phyloP scores from a whole-genome alignment of 2,329 filamentous ascomycete genomes.

The Sclerotinia trifoliorum region DNA sequence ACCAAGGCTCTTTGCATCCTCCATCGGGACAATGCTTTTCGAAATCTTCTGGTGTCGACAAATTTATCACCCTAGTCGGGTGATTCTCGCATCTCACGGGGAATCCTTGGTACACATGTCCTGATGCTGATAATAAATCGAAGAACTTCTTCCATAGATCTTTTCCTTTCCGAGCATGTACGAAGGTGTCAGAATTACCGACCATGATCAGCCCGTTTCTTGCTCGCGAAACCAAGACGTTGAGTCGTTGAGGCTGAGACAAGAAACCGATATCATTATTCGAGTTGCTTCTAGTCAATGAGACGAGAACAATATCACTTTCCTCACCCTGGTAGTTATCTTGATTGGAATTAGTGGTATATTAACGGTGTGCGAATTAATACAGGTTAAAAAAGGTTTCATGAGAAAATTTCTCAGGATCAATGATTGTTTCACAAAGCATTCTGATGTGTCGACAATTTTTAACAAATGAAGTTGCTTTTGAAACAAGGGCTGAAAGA shows the following conservation, averaged over 20 bases:
- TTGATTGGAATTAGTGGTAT: too few species aligned
- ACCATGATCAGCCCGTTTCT: conserved; percentile 66
- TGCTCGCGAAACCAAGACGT: conserved; percentile 68
- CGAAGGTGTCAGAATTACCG: conserved; percentile 67
- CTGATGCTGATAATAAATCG: conserved; percentile 50
- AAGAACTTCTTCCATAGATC: conserved; percentile 59
- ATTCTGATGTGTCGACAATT: too few species aligned
- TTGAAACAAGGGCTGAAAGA: too few species aligned
- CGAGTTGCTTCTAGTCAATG: conserved; percentile 65
- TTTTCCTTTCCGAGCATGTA: conserved; percentile 55
- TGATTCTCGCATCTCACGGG: conserved; percentile 61
- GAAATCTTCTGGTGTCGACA: conserved; percentile 58
- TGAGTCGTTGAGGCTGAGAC: conserved; percentile 61
- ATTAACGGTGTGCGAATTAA: too few species aligned
- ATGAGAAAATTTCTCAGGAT: too few species aligned
- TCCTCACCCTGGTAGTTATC: conserved; percentile 82
- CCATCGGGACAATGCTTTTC: conserved; percentile 64
- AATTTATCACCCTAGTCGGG: conserved; percentile 47
- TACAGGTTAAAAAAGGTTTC: too few species aligned
- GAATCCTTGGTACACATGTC: conserved; percentile 58
- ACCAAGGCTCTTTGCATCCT: conserved; percentile 65
- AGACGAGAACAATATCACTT: conserved; percentile 67
- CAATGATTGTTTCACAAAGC: too few species aligned
- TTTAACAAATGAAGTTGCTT: too few species aligned
- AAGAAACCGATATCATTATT: conserved; percentile 70